Evolutionary conservation across 371 early-diverging fungal species (phyloP).

Genomic region (Syncephalis plumigaleata): DNA sequence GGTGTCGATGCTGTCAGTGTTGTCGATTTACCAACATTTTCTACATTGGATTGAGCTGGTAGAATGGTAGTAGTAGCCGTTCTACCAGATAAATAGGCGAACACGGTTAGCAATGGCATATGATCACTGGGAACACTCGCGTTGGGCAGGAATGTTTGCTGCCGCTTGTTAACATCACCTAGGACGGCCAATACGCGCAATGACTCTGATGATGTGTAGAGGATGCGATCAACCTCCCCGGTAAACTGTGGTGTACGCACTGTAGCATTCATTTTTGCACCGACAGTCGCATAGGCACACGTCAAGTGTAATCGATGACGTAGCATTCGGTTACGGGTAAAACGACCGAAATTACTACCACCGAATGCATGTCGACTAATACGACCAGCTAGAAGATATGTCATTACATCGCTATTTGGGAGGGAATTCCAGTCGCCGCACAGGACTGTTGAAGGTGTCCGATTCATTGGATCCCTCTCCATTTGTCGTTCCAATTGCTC

Average conservation of each 20-base stretch:
- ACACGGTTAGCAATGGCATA: neutral
- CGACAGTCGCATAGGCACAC: conserved; percentile 32
- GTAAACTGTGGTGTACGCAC: conserved; percentile 78
- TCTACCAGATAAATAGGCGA: too few species aligned
- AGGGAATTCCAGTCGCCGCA: conserved; percentile 97
- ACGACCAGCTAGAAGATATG: conserved; percentile 44
- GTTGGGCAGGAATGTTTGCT: neutral
- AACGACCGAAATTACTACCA: conserved; percentile 60
- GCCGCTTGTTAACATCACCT: conserved; percentile 7
- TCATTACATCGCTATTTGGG: conserved; percentile 77
- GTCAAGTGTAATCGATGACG: conserved; percentile 52
- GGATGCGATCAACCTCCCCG: conserved; percentile 93
- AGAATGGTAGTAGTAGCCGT: too few species aligned
- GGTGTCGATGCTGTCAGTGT: too few species aligned
- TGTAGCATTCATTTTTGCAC: conserved; percentile 21
- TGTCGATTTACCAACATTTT: too few species aligned
- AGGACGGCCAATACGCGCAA: conserved; percentile 12
- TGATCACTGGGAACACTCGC: neutral
- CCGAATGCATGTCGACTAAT: conserved; percentile 59
- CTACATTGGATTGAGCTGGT: too few species aligned
- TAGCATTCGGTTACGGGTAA: conserved; percentile 51
- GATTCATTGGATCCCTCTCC: conserved; percentile 1
- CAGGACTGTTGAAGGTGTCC: conserved; percentile 40
- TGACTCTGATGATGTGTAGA: conserved; percentile 33
- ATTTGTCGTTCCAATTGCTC: conserved; percentile 5